Base-by-base conservation (phyloP, 352 stramenopile genomes). In the Phytophthora brassicae region DNA sequence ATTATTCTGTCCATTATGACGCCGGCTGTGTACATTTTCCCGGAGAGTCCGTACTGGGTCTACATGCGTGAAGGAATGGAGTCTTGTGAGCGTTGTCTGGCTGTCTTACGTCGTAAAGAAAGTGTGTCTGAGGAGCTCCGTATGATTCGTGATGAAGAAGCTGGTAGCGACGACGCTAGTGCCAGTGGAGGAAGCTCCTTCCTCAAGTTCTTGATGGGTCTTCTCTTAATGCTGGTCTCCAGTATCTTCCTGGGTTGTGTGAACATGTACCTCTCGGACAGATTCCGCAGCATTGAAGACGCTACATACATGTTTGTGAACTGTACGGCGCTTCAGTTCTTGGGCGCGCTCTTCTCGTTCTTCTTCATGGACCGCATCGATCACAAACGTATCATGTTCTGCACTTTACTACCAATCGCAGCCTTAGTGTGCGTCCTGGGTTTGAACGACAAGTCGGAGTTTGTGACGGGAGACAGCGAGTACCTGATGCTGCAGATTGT, bases 291-390 rank as follows among this genome's bases (percentile, higher is more conserved):
- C 31, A 86, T 90, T 24, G 73, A 85, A 16, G 68, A 86, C 20
- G 81, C 78, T 6, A 80, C 82, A 53, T 86, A 86, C 59, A 89
- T 92, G 75, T 90, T 94, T 58, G 70, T 88, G 26, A 94, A 92
- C 72, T 89, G 81, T 43, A 72, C 81, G 36, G 63, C 48, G 6
- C 52, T 94, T 11, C 81, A 94, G 68, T 77, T 92, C 45, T 46
- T 90, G 6, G 83, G 85, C 19, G 81, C 83, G 9, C 42, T 92
- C 8, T 84, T 94, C 19, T 90, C 81, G 59, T 94, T 94, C 67
- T 92, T 94, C 62, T 87, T 94, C 65, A 92, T 94, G 61, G 85
- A 94, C 64, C 74, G 77, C 13, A 79, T 90, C 33, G 74, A 90
- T 58, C 85, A 94, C 71, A 75, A 74, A 24, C 78, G 81, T 17